Conservation (phyloP, 805 yeast species). For the Saccharomycopsis oosterbeekiorum region DNA sequence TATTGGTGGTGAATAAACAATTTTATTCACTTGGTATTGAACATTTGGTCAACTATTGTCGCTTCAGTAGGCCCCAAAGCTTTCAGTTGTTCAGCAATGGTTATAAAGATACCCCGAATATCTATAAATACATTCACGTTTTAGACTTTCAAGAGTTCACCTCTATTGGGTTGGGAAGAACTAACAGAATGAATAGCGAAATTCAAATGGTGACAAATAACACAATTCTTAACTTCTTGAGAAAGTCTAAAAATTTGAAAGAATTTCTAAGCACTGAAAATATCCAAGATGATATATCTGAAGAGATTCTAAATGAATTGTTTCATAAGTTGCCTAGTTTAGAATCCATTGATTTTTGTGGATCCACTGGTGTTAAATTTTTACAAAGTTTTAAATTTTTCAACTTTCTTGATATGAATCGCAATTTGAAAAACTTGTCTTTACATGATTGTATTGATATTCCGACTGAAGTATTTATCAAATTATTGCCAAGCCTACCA, state of each 20-base stretch:
- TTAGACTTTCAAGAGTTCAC: conserved; percentile 86
- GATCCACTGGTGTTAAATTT: conserved; percentile 62
- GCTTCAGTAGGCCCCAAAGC: conserved; percentile 16
- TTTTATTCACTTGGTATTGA: conserved; percentile 5
- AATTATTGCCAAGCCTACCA: conserved; percentile 46
- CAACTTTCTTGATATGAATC: conserved; percentile 22
- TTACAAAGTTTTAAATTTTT: conserved; percentile 38
- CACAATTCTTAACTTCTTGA: conserved; percentile 57
- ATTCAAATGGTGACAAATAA: conserved; percentile 79
- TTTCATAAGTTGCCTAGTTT: conserved; percentile 47
- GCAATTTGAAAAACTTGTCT: conserved; percentile 37
- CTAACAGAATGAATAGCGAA: conserved; percentile 82
- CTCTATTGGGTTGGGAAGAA: conserved; percentile 80
- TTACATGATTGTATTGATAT: conserved; percentile 85
- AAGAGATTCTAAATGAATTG: conserved; percentile 41
- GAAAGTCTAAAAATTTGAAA: conserved; percentile 45
- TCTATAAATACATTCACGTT: conserved; percentile 31
- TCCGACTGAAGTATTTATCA: conserved; percentile 43
- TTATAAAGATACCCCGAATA: background rate
- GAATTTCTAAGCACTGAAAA: conserved; percentile 82
- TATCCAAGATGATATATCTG: conserved; percentile 72
- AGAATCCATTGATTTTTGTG: conserved; percentile 78
- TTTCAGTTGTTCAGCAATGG: conserved; percentile 8
- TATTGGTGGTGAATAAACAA: conserved; percentile 8
- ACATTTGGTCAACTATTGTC: conserved; percentile 13